Conservation (phyloP, 2,329 filamentous ascomycete genomes). For the Dactylellina haptotyla region DNA sequence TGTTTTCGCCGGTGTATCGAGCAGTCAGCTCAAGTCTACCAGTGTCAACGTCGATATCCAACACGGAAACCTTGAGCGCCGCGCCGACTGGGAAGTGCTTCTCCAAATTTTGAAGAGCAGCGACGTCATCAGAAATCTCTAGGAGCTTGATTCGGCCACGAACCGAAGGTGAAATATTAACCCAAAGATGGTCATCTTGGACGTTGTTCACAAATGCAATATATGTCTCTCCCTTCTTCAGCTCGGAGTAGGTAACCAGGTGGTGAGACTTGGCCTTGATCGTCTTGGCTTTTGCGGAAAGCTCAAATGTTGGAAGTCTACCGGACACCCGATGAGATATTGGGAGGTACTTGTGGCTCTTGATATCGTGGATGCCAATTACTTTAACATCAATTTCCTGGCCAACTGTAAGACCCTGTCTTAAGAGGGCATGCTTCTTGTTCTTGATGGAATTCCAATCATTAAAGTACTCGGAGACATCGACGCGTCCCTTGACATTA, state of each 20-base stretch:
- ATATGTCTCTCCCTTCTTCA: constrained; percentile 76
- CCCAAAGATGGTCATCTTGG: constrained; percentile 81
- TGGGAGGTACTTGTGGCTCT: constrained; percentile 89
- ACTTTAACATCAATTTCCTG: constrained; percentile 79
- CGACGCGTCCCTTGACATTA: constrained; percentile 89
- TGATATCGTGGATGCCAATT: constrained; percentile 87
- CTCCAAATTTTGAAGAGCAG: constrained; percentile 77
- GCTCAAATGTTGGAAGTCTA: constrained; percentile 82
- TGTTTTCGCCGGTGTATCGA: constrained; percentile 69
- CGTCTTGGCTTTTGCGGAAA: constrained; percentile 79
- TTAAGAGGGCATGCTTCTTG: constrained; percentile 79
- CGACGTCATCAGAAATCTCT: constrained; percentile 87
- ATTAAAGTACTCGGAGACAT: constrained; percentile 90
- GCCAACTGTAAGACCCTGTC: constrained; percentile 69
- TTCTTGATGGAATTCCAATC: constrained; percentile 86
- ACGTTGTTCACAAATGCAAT: constrained; percentile 93
- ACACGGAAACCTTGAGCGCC: constrained; percentile 81
- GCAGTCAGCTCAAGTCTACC: constrained; percentile 86
- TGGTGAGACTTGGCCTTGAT: constrained; percentile 68
- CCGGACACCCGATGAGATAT: constrained; percentile 78
- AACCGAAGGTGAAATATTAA: constrained; percentile 87
- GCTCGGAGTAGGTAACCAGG: constrained; percentile 75
- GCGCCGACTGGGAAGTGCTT: constrained; percentile 90
- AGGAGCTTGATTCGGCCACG: constrained; percentile 83
- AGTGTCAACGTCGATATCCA: constrained; percentile 75